Conservation (phyloP, 2,329 filamentous ascomycete genomes). For the Ceratocystiopsis minuta region DNA sequence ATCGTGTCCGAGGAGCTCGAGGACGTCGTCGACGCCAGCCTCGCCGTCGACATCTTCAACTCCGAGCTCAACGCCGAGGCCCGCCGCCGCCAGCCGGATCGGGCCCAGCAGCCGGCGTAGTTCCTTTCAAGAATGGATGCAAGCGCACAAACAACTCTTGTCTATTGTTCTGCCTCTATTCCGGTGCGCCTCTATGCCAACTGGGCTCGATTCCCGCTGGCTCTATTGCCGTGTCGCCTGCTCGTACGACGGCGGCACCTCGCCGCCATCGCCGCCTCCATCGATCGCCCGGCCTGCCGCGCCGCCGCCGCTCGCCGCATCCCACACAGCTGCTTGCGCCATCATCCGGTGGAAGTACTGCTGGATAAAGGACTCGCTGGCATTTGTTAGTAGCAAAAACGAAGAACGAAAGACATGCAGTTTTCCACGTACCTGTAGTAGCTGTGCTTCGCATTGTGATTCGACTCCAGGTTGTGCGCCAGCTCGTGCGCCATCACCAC, state of each 20-base stretch:
- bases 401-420: no score
- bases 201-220: no score
- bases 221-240: constrained; percentile 1
- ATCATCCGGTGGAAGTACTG: constrained; percentile 61
- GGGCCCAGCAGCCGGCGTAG: no score
- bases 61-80: constrained; percentile 35
- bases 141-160: no score
- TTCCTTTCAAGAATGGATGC: no score
- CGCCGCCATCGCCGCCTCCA: background rate
- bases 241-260: constrained; percentile 4
- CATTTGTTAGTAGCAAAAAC: no score
- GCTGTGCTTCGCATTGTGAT: constrained; percentile 63
- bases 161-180: no score
- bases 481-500: constrained; percentile 80
- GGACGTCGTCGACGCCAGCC: constrained; percentile 82
- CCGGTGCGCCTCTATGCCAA: no score
- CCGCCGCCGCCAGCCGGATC: constrained; percentile 16
- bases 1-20: constrained; percentile 92
- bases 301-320: background rate
- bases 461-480: constrained; percentile 73
- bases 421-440: constrained; percentile 50
- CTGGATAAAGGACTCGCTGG: constrained; percentile 50
- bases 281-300: background rate
- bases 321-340: constrained; percentile 25
- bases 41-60: constrained; percentile 61